Percentiles rank a stretch among this genome's conserved stretches.
Evolutionary conservation across 768 basidiomycete genomes (phyloP).

Genomic region (Peribolospora kevripleyi): DNA sequence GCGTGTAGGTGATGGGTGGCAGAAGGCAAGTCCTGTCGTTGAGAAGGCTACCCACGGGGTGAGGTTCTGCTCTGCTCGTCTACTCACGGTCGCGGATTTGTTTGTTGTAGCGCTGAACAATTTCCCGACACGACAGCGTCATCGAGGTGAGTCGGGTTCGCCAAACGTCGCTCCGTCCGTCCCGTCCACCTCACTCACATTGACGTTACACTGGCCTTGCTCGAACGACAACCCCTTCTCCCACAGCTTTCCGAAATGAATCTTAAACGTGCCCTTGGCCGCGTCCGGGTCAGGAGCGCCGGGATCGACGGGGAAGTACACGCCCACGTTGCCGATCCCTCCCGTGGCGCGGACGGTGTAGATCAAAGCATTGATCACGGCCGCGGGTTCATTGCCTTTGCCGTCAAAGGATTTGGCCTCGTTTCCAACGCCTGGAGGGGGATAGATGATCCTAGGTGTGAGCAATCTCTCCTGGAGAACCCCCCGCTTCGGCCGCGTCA

Average conservation of each 20-base stretch:
- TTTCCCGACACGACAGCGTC: too few relatives aligned
- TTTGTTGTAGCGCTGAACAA: conserved; percentile 23
- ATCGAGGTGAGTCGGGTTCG: conserved; percentile 4
- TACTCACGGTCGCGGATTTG: conserved; percentile 28
- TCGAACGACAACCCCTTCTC: conserved; percentile 30
- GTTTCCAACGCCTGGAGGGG: too few relatives aligned
- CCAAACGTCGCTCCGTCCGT: conserved; percentile 25
- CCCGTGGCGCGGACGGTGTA: too few relatives aligned
- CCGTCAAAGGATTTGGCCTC: too few relatives aligned
- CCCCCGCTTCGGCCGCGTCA: too few relatives aligned
- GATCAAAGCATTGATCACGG: too few relatives aligned
- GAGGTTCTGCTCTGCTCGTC: conserved; percentile 17
- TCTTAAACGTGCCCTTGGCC: conserved; percentile 28
- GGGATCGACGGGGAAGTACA: too few relatives aligned
- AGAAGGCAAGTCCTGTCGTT: conserved; percentile 12
- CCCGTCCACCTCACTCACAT: neutral
- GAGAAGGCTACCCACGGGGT: too few relatives aligned
- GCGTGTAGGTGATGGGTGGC: conserved; percentile 29
- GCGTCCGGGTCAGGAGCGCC: neutral
- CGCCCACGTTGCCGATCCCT: too few relatives aligned
- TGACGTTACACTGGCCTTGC: conserved; percentile 23
- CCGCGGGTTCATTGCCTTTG: too few relatives aligned
- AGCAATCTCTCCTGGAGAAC: too few relatives aligned
- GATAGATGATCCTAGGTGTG: too few relatives aligned
- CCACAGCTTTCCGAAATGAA: conserved; percentile 31